Base-by-base conservation (phyloP, 2,329 filamentous ascomycete genomes). In the Epichloe scottii region DNA sequence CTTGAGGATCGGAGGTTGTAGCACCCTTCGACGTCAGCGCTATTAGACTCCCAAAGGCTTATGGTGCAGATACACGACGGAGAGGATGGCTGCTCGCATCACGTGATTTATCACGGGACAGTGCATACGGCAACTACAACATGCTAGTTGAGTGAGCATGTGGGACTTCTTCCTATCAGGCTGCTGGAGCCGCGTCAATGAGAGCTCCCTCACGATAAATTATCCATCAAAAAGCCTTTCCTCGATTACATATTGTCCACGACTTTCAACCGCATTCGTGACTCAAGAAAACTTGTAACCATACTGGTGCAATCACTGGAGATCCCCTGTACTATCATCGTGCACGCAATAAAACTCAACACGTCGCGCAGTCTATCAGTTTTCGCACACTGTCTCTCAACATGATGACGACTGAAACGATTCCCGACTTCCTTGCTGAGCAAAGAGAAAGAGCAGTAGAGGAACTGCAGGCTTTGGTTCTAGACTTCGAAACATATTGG, bases 401-500 rank as follows among this genome's bases (percentile, higher is more conserved):
- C 35, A 56, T 61, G 60, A 95, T 95, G 88, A 89, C 87, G 69
- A 78, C 81, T 72, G 87, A 95, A 68, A 82, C 84, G 64, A 93
- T 97, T 68, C 79, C 88, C 66, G 88, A 95, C 68, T 95, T 97
- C 72, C 85, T 98, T 57, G 81, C 83, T 55, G 85, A 95, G 61
- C 87, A 94, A 79, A 86, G 89, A 66, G 89, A 95, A 65, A 76
- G 83, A 66, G 87, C 89, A 62, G 87, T 89, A 49, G 87, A 89
- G 60, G 87, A 95, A 67, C 80, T 95, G 49, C 90, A 96, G 71
- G 79, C 85, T 62, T 81, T 87, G 63, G 87, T 96, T 68, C 79
- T 98, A 61, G 82, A 85, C 62, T 95, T 98, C 59, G 93, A 98
- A 75, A 89, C 95, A 67, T 87, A 83, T 65, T 98, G 93, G 93